These are phyloP conservation scores for Hyphodiscus sp. DNA, from an alignment of 2,329 filamentous ascomycete genomes.

Conservation along the genomic window DNA sequence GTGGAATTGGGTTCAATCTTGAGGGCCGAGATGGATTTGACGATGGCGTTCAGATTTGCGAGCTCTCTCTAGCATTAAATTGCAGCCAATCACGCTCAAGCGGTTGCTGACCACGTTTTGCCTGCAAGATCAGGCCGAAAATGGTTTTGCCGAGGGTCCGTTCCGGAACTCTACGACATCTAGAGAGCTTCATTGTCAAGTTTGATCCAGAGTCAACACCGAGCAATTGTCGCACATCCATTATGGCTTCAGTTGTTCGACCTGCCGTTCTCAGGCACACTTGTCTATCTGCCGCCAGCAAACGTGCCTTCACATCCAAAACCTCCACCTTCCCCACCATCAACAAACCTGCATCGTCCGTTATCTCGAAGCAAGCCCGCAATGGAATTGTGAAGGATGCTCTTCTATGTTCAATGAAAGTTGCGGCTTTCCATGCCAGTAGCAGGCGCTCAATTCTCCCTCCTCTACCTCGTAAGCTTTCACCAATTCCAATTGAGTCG, in stretches of 20 bases:
- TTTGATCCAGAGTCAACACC: background rate
- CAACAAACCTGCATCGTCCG: constrained; percentile 25
- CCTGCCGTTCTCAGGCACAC: constrained; percentile 42
- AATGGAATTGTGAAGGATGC: constrained; percentile 35
- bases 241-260: constrained; percentile 47
- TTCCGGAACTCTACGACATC: constrained; percentile 8
- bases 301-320: constrained; percentile 38
- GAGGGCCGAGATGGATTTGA: constrained; percentile 13
- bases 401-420: constrained; percentile 39
- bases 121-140: background rate
- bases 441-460: constrained; percentile 71
- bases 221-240: constrained; percentile 1
- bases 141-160: constrained; percentile 12
- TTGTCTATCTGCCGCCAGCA: constrained; percentile 34
- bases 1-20: constrained; percentile 3
- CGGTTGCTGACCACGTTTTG: background rate
- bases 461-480: constrained; percentile 70
- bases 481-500: background rate
- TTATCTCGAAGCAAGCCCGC: constrained; percentile 21
- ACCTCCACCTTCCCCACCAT: constrained; percentile 29
- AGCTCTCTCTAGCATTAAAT: constrained; percentile 14
- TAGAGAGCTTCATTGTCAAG: constrained; percentile 1
- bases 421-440: constrained; percentile 83
- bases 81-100: constrained; percentile 18
- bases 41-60: constrained; percentile 16